Conservation (phyloP, 2,329 filamentous ascomycete genomes). For the Aureobasidium sp. region DNA sequence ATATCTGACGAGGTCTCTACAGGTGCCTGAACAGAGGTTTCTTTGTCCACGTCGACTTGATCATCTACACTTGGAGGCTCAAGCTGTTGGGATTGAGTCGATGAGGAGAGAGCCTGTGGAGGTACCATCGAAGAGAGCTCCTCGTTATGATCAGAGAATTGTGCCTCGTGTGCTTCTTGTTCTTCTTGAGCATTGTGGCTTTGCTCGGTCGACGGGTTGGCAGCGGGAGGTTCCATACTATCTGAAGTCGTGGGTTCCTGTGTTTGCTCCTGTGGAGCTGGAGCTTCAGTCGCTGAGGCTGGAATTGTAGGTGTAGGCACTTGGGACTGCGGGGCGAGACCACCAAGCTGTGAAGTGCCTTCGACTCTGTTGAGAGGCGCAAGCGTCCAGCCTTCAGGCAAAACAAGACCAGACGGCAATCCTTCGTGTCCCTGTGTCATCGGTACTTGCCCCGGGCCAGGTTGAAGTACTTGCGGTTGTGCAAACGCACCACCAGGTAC, state of each 20-base stretch:
- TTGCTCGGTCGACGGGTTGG: background rate
- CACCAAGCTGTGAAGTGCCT: background rate
- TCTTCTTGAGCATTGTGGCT: background rate
- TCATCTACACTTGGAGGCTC: background rate
- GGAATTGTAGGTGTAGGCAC: background rate
- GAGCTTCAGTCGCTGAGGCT: background rate
- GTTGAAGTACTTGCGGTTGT: slow-evolving; percentile 27
- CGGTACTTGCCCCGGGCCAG: slow-evolving; percentile 26
- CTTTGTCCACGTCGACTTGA: background rate
- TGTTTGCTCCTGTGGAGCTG: background rate
- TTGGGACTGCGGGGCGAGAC: background rate
- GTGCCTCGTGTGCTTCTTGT: background rate
- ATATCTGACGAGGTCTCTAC: background rate
- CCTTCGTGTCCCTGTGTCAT: slow-evolving; percentile 38
- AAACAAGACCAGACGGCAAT: slow-evolving; percentile 44
- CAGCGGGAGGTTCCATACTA: background rate
- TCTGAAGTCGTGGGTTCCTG: background rate
- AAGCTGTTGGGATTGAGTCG: background rate
- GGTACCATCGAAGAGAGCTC: background rate
- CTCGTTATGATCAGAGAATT: background rate
- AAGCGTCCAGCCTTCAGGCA: slow-evolving; percentile 49
- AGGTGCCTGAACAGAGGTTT: background rate
- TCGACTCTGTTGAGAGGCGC: slow-evolving; percentile 38
- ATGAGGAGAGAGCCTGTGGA: background rate
- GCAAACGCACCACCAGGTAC: slow-evolving; percentile 19